Base-by-base conservation (phyloP, 176 grass and related monocot species). In the Panicum miliaceum region DNA sequence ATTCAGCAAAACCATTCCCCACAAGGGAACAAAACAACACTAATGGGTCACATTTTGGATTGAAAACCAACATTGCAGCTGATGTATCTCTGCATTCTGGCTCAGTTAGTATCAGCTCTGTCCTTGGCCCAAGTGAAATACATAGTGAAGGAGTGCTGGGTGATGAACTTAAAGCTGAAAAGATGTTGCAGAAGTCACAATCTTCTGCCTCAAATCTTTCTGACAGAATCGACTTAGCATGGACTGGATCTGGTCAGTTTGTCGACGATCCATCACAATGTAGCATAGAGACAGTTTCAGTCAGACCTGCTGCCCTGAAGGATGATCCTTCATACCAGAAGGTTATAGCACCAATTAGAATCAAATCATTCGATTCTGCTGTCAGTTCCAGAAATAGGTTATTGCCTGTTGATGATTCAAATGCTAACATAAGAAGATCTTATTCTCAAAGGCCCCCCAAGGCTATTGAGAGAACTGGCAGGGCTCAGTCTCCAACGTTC, bases 161-260 rank as follows among this genome's bases (percentile, higher is more conserved):
- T 66, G 77, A 68, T 75, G 80, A 91, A 83, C 57, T 82, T 78
- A 83, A 63, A 35, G 51, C 68, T 50, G 76, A 81, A 54, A 85
- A 86, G 27, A 80, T 36, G 58, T 89, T 82, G 79, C 87, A 92
- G 61, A 88, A 78, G 52, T 75, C 81, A 66, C 58, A 80, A 47
- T 87, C 91, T 75, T 85, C 88, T 83, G 56, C 75, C 19, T 93
- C 95, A 47, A 87, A 87, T 89, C 92, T 96, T 75, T 99, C 93
- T 87, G 91, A 99, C 27, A 91, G 76, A 84, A 99, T 99, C 83
- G 93, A 96, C 79, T 84, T 94, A 74, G 92, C 92, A 51, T 98
- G 96, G 96, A 95, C 87, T 41, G 96, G 91, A 73, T 92, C 93
- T 75, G 76, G 71, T 77, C 64, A 82, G 65, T 65, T 82, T 60